phyloP scores from a whole-genome alignment of 495 filamentous ascomycete species.

The Penicillium antarcticum region DNA sequence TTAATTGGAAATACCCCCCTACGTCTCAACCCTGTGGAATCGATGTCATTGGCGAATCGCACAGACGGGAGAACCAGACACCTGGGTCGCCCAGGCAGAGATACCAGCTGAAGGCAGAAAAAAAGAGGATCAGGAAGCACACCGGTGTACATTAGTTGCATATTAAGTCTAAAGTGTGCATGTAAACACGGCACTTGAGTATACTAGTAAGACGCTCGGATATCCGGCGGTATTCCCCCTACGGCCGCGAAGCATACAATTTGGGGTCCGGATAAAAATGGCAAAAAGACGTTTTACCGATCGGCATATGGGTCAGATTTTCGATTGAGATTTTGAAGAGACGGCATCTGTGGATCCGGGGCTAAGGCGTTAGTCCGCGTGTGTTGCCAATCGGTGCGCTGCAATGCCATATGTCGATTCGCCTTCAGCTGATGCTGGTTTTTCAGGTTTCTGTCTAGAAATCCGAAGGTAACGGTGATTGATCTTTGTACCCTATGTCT shows the following conservation, averaged over 20 bases:
- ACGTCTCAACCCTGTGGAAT: background rate
- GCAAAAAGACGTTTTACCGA: background rate
- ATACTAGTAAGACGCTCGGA: too few relatives aligned
- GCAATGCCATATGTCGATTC: conserved; percentile 15
- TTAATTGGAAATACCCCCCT: background rate
- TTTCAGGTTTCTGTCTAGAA: background rate
- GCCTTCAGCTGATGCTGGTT: conserved; percentile 25
- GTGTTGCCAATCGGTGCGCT: conserved; percentile 18
- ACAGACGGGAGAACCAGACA: conserved; percentile 14
- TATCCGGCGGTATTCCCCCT: too few relatives aligned
- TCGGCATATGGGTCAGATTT: background rate
- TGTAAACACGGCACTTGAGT: too few relatives aligned
- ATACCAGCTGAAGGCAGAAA: conserved; percentile 20
- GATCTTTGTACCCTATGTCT: background rate
- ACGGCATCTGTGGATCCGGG: conserved; percentile 16
- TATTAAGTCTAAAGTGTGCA: too few relatives aligned
- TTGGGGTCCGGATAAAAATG: background rate
- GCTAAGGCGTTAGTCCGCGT: conserved; percentile 19
- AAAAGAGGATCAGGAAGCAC: conserved; percentile 6
- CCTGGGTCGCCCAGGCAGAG: conserved; percentile 24
- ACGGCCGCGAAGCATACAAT: background rate
- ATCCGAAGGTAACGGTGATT: too few relatives aligned
- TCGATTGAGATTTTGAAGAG: background rate
- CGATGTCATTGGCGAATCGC: conserved; percentile 6
- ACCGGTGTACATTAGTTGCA: background rate